Conservation (phyloP, 2,329 filamentous ascomycete species). For the Podosphaera xanthii region DNA sequence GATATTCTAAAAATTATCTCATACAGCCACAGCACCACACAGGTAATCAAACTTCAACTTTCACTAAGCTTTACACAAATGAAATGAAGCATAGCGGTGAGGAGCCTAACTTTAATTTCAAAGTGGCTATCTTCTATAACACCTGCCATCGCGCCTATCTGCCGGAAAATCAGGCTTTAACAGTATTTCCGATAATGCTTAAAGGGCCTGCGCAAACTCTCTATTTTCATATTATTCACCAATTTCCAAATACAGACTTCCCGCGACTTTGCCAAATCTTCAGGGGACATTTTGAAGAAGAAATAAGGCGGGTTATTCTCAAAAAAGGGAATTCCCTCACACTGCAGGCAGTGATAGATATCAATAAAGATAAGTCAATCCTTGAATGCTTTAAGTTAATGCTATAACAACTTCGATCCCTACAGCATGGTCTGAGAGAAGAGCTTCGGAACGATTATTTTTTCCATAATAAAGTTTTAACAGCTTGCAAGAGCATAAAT, state of each 20-base stretch:
- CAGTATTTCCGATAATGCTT: not conserved
- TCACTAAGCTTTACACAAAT: not conserved
- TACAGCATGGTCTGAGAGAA: not conserved
- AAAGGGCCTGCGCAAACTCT: not conserved
- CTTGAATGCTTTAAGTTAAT: not conserved
- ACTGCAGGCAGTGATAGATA: not conserved
- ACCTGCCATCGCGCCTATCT: not conserved
- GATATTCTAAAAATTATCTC: no score
- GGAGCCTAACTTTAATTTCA: not conserved
- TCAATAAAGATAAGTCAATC: not conserved
- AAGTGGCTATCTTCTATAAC: not conserved
- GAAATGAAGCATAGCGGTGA: not conserved
- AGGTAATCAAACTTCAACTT: not conserved
- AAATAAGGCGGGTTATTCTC: not conserved
- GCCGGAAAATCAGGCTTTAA: not conserved
- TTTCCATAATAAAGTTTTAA: not conserved
- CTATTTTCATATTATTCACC: no score
- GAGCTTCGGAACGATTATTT: not conserved
- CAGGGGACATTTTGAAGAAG: not conserved
- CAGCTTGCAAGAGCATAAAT: not conserved
- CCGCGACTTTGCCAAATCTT: no score
- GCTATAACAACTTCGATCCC: not conserved
- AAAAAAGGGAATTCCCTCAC: not conserved
- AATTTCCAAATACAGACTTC: no score
- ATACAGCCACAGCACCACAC: no score